Conservation (phyloP, 1,284 basidiomycete genomes). For the Puccinia horiana region DNA sequence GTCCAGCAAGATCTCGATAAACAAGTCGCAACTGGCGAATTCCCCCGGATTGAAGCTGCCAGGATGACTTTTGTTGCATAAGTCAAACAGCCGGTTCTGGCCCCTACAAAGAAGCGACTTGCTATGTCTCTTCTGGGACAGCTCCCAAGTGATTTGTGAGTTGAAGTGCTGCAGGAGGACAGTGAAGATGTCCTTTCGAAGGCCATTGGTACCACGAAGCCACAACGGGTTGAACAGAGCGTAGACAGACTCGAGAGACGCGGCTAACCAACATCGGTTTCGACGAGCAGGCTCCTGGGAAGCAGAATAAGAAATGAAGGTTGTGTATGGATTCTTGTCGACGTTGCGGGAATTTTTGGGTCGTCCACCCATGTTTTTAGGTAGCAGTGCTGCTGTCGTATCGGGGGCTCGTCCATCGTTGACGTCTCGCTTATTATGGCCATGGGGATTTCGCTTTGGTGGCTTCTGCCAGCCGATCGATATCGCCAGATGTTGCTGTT, state of each 20-base stretch:
- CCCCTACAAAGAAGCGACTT: too few species aligned
- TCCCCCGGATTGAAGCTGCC: too few species aligned
- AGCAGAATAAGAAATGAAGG: background rate
- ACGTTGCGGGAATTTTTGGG: background rate
- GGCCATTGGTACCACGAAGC: background rate
- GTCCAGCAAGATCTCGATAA: too few species aligned
- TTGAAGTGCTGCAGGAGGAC: too few species aligned
- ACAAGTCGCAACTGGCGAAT: too few species aligned
- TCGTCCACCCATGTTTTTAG: background rate
- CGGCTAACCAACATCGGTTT: background rate
- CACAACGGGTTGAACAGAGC: background rate
- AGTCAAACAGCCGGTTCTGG: too few species aligned
- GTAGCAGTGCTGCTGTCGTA: background rate
- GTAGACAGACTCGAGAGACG: background rate
- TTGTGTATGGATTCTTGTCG: background rate
- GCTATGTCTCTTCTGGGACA: too few species aligned
- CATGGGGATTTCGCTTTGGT: too few species aligned
- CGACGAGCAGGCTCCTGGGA: background rate
- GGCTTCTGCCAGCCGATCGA: background rate
- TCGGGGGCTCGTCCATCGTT: slow-evolving; percentile 5
- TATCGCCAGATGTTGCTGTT: background rate
- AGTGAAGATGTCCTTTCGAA: too few species aligned
- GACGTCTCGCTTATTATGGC: too few species aligned
- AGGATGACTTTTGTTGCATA: too few species aligned
- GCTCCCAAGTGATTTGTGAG: too few species aligned